phyloP scores from a whole-genome alignment of 169 alveolate genomes.

The Cryptosporidium ryanae region DNA sequence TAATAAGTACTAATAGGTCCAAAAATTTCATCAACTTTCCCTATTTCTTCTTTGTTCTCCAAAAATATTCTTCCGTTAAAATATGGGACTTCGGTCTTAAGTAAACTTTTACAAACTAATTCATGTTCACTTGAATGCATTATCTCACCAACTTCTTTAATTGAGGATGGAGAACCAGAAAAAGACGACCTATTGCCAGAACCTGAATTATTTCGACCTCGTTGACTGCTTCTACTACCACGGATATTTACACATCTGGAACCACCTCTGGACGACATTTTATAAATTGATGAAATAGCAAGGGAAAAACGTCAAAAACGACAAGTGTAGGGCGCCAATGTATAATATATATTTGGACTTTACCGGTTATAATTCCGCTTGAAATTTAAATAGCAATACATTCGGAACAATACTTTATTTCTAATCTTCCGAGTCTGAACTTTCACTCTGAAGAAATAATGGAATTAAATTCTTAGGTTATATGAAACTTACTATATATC shows the following conservation, averaged over 20 bases:
- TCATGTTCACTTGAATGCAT: slow-evolving; percentile 92
- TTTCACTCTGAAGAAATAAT: slow-evolving; percentile 28
- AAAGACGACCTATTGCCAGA: slow-evolving; percentile 77
- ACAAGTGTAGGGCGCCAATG: slow-evolving; percentile 43
- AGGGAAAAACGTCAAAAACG: slow-evolving; percentile 27
- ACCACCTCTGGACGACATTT: slow-evolving; percentile 70
- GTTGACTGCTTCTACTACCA: slow-evolving; percentile 49
- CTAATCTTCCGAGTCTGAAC: slow-evolving; percentile 60
- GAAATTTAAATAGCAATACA: slow-evolving; percentile 35
- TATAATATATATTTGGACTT: not conserved
- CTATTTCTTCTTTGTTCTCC: slow-evolving; percentile 93
- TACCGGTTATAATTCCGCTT: not conserved
- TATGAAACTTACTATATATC: slow-evolving; percentile 58
- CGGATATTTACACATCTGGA: slow-evolving; percentile 44
- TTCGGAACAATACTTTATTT: slow-evolving; percentile 5
- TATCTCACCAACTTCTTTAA: slow-evolving; percentile 88
- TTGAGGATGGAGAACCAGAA: slow-evolving; percentile 83
- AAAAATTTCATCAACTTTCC: slow-evolving; percentile 94
- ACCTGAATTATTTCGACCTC: slow-evolving; percentile 35
- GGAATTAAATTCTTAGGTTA: not conserved
- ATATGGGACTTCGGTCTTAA: slow-evolving; percentile 92
- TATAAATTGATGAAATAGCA: not conserved
- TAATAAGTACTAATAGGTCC: slow-evolving; percentile 90
- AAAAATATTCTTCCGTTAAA: slow-evolving; percentile 94
- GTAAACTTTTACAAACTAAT: slow-evolving; percentile 87